phyloP scores from a whole-genome alignment of 768 basidiomycete species.

The Lentinula edodes region DNA sequence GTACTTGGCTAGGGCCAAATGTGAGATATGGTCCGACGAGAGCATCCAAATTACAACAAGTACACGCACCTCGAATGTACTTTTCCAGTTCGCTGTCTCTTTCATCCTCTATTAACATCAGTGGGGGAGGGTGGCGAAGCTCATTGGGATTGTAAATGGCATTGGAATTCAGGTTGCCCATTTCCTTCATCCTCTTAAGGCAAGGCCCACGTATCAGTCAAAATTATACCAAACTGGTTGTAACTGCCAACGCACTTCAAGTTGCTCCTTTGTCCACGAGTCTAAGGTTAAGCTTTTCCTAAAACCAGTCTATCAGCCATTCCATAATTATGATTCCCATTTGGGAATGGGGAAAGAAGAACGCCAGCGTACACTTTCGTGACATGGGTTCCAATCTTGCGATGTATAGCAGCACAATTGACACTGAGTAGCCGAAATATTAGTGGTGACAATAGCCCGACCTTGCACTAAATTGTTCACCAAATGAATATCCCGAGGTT shows the following conservation, averaged over 20 bases:
- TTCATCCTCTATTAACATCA: slow-evolving; percentile 70
- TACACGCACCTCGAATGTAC: slow-evolving; percentile 73
- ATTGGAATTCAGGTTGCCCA: slow-evolving; percentile 82
- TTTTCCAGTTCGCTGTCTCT: slow-evolving; percentile 88
- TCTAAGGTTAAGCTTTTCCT: slow-evolving; percentile 92
- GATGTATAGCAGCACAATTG: slow-evolving; percentile 85
- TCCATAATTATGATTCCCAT: neutral
- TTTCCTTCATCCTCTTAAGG: slow-evolving; percentile 65
- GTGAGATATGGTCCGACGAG: neutral
- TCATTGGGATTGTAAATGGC: slow-evolving; percentile 80
- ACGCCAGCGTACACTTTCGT: slow-evolving; percentile 77
- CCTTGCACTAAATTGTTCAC: slow-evolving; percentile 27
- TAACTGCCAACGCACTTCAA: slow-evolving; percentile 52
- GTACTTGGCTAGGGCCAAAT: slow-evolving; percentile 60
- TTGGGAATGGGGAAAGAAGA: neutral
- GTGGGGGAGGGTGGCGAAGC: slow-evolving; percentile 72
- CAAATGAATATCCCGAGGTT: slow-evolving; percentile 89
- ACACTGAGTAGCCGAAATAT: slow-evolving; percentile 40
- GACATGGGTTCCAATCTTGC: slow-evolving; percentile 92
- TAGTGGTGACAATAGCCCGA: neutral
- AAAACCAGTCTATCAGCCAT: slow-evolving; percentile 4
- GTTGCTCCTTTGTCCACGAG: slow-evolving; percentile 83
- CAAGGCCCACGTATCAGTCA: slow-evolving; percentile 9
- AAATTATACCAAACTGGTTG: slow-evolving; percentile 6
- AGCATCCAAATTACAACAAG: neutral